Percentiles rank a stretch among this genome's conserved stretches.
phyloP scores from a whole-genome alignment of 495 filamentous ascomycete species.

The Xanthoparmelia taractica region DNA sequence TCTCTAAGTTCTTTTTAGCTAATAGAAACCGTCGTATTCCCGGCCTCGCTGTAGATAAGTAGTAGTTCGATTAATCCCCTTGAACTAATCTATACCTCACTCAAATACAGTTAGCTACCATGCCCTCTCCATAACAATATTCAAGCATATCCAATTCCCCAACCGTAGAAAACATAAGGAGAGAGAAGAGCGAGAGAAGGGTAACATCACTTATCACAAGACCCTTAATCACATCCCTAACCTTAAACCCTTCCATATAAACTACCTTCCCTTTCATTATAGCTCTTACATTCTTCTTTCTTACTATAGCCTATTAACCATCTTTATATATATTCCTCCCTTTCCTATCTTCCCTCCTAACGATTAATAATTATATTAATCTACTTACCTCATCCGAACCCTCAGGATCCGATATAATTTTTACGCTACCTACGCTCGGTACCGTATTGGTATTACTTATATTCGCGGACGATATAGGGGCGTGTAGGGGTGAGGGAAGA shows the following conservation, averaged over 20 bases:
- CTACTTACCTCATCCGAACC: constrained; percentile 73
- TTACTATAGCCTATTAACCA: constrained; percentile 46
- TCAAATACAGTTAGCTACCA: no score
- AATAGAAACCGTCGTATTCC: constrained; percentile 82
- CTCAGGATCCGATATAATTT: constrained; percentile 77
- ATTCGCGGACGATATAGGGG: constrained; percentile 19
- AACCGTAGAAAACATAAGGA: no score
- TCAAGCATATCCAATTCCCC: no score
- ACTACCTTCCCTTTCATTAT: constrained; percentile 93
- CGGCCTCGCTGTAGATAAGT: constrained; percentile 79
- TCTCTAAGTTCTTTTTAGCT: constrained; percentile 93
- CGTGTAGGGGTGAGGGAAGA: constrained; percentile 34
- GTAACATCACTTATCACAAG: constrained; percentile 67
- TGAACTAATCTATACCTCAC: constrained; percentile 76
- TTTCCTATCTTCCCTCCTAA: constrained; percentile 42
- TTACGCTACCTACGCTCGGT: constrained; percentile 68
- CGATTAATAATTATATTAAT: constrained; percentile 60
- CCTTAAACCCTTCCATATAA: constrained; percentile 82
- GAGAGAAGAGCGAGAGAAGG: no score
- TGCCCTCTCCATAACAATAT: no score
- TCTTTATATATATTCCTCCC: constrained; percentile 34
- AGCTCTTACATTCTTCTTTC: constrained; percentile 83
- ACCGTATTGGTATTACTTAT: constrained; percentile 58
- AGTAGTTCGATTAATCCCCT: constrained; percentile 91
- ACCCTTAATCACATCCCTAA: constrained; percentile 87